A percentile compares a stretch with the other conserved stretches of the same genome.
These are phyloP conservation scores for Heliamphora pulchella DNA, from an alignment of 179 eudicot species.

Conservation along the genomic window DNA sequence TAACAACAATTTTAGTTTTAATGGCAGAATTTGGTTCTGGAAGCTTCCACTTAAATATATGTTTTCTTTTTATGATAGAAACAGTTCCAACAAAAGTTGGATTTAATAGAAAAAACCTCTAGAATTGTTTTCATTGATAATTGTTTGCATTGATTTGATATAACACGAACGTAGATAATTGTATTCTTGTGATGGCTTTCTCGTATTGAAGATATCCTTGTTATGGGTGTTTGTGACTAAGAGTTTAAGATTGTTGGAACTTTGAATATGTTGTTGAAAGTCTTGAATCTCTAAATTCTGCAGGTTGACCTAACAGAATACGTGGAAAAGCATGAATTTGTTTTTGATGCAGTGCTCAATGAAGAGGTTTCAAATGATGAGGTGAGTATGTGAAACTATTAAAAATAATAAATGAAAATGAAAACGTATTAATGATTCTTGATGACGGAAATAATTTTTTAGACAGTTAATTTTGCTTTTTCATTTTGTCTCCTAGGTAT, in stretches of 20 bases:
- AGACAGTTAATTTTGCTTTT: constrained; percentile 2
- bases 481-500: constrained; percentile 48
- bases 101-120: neutral
- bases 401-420: neutral
- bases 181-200: neutral
- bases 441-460: neutral
- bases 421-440: neutral
- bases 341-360: constrained; percentile 86
- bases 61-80: neutral
- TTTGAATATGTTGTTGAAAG: neutral
- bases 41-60: neutral
- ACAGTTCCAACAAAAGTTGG: neutral
- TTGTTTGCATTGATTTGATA: neutral
- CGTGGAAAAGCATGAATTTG: constrained; percentile 90
- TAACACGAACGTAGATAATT: neutral
- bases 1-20: neutral
- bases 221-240: neutral
- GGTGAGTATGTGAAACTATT: constrained; percentile 34
- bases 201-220: neutral
- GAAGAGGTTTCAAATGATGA: constrained; percentile 93
- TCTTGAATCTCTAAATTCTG: neutral
- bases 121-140: neutral
- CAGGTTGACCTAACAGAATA: constrained; percentile 98
- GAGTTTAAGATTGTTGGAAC: neutral
- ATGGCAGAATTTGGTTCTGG: neutral